Evolutionary conservation across 345 rosid species (phyloP).

Genomic region (Brassica incana): DNA sequence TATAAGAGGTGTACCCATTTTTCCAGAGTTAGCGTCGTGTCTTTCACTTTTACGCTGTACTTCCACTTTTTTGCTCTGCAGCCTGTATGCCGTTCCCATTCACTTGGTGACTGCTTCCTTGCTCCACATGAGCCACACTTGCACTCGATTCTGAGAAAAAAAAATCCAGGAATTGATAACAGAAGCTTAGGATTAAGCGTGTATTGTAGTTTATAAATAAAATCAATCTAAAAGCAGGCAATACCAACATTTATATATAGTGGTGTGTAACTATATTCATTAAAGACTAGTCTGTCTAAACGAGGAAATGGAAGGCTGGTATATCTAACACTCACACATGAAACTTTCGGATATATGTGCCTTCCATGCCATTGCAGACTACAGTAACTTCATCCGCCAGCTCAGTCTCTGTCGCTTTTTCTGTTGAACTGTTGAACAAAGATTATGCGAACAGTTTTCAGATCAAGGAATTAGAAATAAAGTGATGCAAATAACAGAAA

Average conservation of each 20-base stretch:
- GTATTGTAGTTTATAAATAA: background rate
- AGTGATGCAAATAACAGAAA: slow-evolving; percentile 19
- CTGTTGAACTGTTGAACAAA: slow-evolving; percentile 51
- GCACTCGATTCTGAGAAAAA: slow-evolving; percentile 70
- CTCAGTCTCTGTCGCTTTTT: slow-evolving; percentile 44
- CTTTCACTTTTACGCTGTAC: slow-evolving; percentile 86
- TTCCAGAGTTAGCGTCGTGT: slow-evolving; percentile 62
- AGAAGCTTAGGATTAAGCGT: background rate
- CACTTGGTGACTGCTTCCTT: slow-evolving; percentile 74
- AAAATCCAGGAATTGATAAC: slow-evolving; percentile 18
- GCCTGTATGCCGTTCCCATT: slow-evolving; percentile 98
- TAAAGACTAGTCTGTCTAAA: background rate
- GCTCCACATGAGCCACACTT: slow-evolving; percentile 81
- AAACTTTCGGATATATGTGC: slow-evolving; percentile 68
- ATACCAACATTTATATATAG: background rate
- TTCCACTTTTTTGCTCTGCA: slow-evolving; percentile 99
- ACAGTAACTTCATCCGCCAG: slow-evolving; percentile 66
- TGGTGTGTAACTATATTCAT: background rate
- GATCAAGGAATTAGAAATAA: slow-evolving; percentile 1
- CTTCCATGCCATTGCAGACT: slow-evolving; percentile 95
- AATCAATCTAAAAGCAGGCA: background rate
- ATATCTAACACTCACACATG: slow-evolving; percentile 61
- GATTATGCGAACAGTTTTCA: slow-evolving; percentile 26
- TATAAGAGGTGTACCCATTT: slow-evolving; percentile 71
- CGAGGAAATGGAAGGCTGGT: slow-evolving; percentile 10